Percentiles rank a stretch among this genome's conserved stretches.
phyloP scores from a whole-genome alignment of 2,329 filamentous ascomycete species.

The Daldinia sp. region DNA sequence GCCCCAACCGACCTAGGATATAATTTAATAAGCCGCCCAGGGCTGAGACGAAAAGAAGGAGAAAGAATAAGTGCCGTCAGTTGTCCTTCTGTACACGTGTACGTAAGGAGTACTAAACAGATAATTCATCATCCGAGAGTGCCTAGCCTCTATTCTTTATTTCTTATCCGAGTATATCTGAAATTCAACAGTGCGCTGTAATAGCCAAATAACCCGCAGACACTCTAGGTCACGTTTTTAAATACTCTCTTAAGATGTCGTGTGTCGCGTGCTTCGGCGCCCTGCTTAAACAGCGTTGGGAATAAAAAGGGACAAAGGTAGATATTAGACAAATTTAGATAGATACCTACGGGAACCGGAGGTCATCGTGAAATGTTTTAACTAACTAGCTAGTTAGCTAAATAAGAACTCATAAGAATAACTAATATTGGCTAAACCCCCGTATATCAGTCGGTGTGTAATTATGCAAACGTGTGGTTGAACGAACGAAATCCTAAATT shows the following conservation, averaged over 20 bases:
- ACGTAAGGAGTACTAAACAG: slow-evolving; percentile 26
- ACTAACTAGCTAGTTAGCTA: neutral
- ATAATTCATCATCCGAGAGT: slow-evolving; percentile 13
- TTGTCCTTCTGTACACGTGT: slow-evolving; percentile 27
- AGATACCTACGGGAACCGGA: neutral
- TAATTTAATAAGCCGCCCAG: slow-evolving; percentile 16
- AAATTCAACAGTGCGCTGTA: slow-evolving; percentile 15
- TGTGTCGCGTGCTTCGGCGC: slow-evolving; percentile 12
- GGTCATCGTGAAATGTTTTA: neutral
- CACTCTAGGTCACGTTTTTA: slow-evolving; percentile 28
- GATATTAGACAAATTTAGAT: neutral
- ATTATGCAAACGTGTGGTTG: slow-evolving; percentile 21
- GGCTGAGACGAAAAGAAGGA: slow-evolving; percentile 33
- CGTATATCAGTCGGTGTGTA: slow-evolving; percentile 21
- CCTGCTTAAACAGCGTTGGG: neutral
- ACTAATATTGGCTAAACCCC: slow-evolving; percentile 7
- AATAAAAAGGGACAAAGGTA: slow-evolving; percentile 1
- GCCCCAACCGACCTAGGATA: neutral
- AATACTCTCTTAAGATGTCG: neutral
- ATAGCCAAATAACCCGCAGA: slow-evolving; percentile 37
- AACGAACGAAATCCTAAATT: slow-evolving; percentile 22
- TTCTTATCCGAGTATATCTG: slow-evolving; percentile 12
- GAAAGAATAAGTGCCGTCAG: slow-evolving; percentile 19
- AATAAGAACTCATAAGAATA: slow-evolving; percentile 8
- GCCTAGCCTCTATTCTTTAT: slow-evolving; percentile 20